Evolutionary conservation across 257 asterid genomes (phyloP).

Genomic region (Ligustrum vulgare): DNA sequence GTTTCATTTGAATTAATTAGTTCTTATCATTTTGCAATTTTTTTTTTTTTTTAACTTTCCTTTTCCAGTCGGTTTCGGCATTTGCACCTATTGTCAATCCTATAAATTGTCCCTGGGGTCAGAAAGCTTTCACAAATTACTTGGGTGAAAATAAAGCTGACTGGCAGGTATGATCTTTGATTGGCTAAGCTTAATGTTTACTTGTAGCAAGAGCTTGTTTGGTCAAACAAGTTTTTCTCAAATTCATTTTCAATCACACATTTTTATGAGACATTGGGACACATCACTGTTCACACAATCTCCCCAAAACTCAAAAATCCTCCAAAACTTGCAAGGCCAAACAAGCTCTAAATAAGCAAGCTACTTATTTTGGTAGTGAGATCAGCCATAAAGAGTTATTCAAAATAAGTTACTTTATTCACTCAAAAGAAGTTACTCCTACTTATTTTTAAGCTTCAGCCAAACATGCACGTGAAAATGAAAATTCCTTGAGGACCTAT

Average conservation of each 20-base stretch:
- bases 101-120: constrained; percentile 91
- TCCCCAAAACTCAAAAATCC: too few species aligned
- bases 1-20: background rate
- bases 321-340: too few species aligned
- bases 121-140: constrained; percentile 90
- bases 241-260: too few species aligned
- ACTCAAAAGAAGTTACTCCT: background rate
- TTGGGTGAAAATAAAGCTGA: constrained; percentile 76
- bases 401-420: background rate
- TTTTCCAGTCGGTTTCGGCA: constrained; percentile 83
- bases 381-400: background rate
- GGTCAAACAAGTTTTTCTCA: too few species aligned
- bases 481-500: background rate
- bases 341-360: background rate
- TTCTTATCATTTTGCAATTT: background rate
- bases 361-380: background rate
- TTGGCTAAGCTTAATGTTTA: background rate
- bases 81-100: constrained; percentile 89
- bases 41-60: background rate
- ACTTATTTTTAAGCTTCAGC: background rate
- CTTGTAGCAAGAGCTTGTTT: background rate
- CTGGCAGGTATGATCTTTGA: constrained; percentile 78
- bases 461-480: background rate
- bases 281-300: too few species aligned
- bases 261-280: too few species aligned